Evolutionary conservation across 169 alveolate species (phyloP).

Genomic region (Plasmodium blacklocki): DNA sequence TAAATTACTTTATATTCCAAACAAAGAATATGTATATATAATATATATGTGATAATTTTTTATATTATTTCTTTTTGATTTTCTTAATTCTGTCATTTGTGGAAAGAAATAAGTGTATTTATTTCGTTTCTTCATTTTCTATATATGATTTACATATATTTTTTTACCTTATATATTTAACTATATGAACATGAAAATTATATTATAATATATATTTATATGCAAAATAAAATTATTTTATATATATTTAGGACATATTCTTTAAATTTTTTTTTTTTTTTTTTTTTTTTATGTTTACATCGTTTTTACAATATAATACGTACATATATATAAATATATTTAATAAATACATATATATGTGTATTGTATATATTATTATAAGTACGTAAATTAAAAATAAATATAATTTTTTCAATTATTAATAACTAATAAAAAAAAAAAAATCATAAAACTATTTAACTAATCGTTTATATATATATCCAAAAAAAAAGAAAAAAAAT

Average conservation of each 20-base stretch:
- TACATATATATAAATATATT: too few relatives aligned
- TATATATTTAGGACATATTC: constrained; percentile 10
- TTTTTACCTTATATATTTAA: constrained; percentile 1
- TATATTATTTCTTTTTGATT: constrained; percentile 3
- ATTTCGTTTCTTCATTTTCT: constrained; percentile 13
- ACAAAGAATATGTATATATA: not conserved
- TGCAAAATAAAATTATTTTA: constrained; percentile 2
- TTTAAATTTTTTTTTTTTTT: constrained; percentile 22
- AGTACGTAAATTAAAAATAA: too few relatives aligned
- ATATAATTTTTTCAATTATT: too few relatives aligned
- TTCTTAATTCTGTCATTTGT: constrained; percentile 67
- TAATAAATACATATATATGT: too few relatives aligned
- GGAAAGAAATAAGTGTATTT: constrained; percentile 25
- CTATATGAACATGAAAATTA: too few relatives aligned
- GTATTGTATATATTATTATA: too few relatives aligned
- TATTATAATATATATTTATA: not conserved
- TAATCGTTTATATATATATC: too few relatives aligned
- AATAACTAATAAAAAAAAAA: too few relatives aligned
- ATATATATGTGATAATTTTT: constrained; percentile 10
- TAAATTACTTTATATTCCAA: not conserved
- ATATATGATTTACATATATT: not conserved
- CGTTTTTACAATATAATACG: not conserved
- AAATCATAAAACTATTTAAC: too few relatives aligned
- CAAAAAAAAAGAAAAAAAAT: too few relatives aligned
- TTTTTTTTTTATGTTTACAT: not conserved